phyloP scores from a whole-genome alignment of 176 grass and related monocot species.

The Eleusine coracana region DNA sequence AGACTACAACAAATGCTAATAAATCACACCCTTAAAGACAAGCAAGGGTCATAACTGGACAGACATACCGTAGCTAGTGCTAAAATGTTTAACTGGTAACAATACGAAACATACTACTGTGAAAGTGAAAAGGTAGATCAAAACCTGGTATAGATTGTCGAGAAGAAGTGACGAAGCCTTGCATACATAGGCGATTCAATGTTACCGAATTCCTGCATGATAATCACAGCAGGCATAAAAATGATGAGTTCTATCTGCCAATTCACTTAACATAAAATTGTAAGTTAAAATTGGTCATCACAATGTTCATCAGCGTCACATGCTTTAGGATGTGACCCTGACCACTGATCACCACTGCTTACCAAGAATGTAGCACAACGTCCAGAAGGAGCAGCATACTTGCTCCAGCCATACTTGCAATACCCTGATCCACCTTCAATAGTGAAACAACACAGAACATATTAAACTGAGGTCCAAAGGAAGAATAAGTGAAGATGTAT shows the following conservation, averaged over 20 bases:
- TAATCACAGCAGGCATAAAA: conserved; percentile 23
- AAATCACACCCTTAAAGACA: background rate
- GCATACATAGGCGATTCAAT: conserved; percentile 95
- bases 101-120: background rate
- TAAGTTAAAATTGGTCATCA: background rate
- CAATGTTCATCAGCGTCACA: background rate
- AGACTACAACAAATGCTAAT: background rate
- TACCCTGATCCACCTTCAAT: conserved; percentile 95
- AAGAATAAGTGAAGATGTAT: background rate
- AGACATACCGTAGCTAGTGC: background rate
- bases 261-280: conserved; percentile 11
- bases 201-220: conserved; percentile 91
- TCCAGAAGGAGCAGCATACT: conserved; percentile 84
- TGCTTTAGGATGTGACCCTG: background rate
- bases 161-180: conserved; percentile 85
- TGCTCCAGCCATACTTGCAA: conserved; percentile 99
- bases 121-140: background rate
- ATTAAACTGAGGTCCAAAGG: background rate
- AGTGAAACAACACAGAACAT: conserved; percentile 21
- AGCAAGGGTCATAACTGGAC: background rate
- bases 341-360: conserved; percentile 13
- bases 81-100: background rate
- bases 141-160: conserved; percentile 83
- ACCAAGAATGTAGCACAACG: conserved; percentile 93
- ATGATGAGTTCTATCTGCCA: background rate